These are phyloP conservation scores for Anisogramma anomala DNA, from an alignment of 2,329 filamentous ascomycete genomes.

Conservation along the genomic window DNA sequence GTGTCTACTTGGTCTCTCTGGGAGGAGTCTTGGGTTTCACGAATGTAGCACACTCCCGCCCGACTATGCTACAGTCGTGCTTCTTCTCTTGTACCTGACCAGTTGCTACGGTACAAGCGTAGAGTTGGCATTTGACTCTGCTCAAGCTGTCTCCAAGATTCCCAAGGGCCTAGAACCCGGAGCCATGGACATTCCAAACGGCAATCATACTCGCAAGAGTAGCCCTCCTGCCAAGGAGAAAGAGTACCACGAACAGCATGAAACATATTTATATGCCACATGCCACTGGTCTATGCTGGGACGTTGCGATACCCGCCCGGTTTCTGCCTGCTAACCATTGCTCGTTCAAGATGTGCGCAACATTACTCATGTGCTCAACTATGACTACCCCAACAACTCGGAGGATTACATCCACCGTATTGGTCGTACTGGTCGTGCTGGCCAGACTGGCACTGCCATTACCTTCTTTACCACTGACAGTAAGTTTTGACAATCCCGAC, in stretches of 20 bases:
- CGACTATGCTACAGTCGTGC: slow-evolving; percentile 57
- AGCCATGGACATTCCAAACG: slow-evolving; percentile 39
- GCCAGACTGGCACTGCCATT: slow-evolving; percentile 89
- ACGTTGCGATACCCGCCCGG: slow-evolving; percentile 45
- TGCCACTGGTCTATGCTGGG: slow-evolving; percentile 43
- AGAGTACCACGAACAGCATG: slow-evolving; percentile 35
- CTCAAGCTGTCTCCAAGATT: slow-evolving; percentile 58
- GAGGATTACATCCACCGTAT: slow-evolving; percentile 98
- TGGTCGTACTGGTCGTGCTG: slow-evolving; percentile 91
- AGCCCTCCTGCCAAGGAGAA: slow-evolving; percentile 48
- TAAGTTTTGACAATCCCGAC: slow-evolving; percentile 47
- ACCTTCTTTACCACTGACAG: slow-evolving; percentile 99
- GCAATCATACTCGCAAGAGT: slow-evolving; percentile 44
- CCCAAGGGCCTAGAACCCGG: slow-evolving; percentile 44
- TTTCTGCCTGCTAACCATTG: slow-evolving; percentile 65
- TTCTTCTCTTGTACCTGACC: slow-evolving; percentile 61
- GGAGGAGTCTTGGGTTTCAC: slow-evolving; percentile 78
- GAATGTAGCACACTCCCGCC: slow-evolving; percentile 42
- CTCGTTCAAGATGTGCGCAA: slow-evolving; percentile 91
- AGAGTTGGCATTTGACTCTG: slow-evolving; percentile 65
- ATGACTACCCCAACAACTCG: slow-evolving; percentile 99
- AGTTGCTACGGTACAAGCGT: slow-evolving; percentile 57
- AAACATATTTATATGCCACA: slow-evolving; percentile 38
- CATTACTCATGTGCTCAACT: slow-evolving; percentile 99
- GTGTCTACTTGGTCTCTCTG: slow-evolving; percentile 70